Conservation (phyloP, 2,329 filamentous ascomycete species). For the Capronia americana region DNA sequence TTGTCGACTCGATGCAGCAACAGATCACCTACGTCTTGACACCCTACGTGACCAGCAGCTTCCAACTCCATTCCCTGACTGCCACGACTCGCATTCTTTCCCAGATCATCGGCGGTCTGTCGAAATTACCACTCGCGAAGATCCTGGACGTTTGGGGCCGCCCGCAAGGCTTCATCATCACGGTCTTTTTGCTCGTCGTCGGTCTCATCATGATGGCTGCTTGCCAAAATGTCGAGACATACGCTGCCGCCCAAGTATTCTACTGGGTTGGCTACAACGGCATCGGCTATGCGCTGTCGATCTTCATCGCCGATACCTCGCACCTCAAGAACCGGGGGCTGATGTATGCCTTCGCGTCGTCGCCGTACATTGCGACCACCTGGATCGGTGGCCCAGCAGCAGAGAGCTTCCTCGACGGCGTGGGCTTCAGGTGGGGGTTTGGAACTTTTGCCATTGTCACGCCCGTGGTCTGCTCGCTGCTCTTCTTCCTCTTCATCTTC, state of each 20-base stretch:
- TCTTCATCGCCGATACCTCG: conserved; percentile 70
- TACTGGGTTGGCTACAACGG: conserved; percentile 63
- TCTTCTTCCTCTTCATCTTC: conserved; percentile 58
- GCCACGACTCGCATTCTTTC: conserved; percentile 61
- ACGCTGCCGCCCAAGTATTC: conserved; percentile 66
- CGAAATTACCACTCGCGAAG: conserved; percentile 66
- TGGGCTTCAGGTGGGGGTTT: conserved; percentile 67
- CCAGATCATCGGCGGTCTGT: conserved; percentile 62
- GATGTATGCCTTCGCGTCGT: conserved; percentile 63
- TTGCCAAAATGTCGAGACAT: conserved; percentile 64
- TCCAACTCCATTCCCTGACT: conserved; percentile 57
- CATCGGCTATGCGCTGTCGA: conserved; percentile 60
- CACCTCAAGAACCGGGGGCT: conserved; percentile 65
- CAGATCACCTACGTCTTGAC: conserved; percentile 52
- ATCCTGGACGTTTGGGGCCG: conserved; percentile 69
- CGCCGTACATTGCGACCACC: conserved; percentile 65
- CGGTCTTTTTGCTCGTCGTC: conserved; percentile 51
- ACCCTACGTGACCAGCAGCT: conserved; percentile 60
- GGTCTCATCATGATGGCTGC: conserved; percentile 66
- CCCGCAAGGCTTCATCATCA: conserved; percentile 59
- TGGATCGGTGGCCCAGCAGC: conserved; percentile 60
- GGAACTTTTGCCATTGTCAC: conserved; percentile 66
- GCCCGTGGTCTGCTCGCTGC: conserved; percentile 60
- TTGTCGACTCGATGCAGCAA: conserved; percentile 54
- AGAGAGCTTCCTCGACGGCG: conserved; percentile 54